Evolutionary conservation across 2,329 filamentous ascomycete genomes (phyloP).

Genomic region (Aspergillus phoenicis): DNA sequence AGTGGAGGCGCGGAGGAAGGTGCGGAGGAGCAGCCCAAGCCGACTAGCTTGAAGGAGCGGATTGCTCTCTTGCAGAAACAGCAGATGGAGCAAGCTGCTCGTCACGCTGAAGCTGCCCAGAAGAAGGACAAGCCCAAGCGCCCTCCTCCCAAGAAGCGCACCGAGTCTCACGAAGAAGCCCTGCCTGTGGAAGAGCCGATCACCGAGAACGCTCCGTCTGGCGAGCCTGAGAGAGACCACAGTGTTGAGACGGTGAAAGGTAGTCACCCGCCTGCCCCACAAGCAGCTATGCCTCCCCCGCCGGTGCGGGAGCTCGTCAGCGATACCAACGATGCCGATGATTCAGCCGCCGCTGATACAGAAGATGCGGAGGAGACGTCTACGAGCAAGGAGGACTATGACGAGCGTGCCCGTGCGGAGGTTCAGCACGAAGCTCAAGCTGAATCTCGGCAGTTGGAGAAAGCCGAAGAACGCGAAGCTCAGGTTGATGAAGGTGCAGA

Average conservation of each 20-base stretch:
- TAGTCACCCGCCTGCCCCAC: slow-evolving; percentile 39
- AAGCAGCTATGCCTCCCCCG: slow-evolving; percentile 37
- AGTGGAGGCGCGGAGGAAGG: slow-evolving; percentile 57
- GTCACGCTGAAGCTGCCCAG: slow-evolving; percentile 73
- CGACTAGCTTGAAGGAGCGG: slow-evolving; percentile 88
- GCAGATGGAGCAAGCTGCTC: slow-evolving; percentile 82
- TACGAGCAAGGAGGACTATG: slow-evolving; percentile 74
- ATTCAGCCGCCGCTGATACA: slow-evolving; percentile 64
- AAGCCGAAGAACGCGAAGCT: slow-evolving; percentile 11
- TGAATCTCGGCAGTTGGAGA: slow-evolving; percentile 11
- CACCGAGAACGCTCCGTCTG: slow-evolving; percentile 34
- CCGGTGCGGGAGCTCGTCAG: slow-evolving; percentile 58
- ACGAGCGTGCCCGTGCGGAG: slow-evolving; percentile 53
- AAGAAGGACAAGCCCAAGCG: slow-evolving; percentile 90
- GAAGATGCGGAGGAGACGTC: slow-evolving; percentile 64
- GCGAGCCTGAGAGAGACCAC: slow-evolving; percentile 38
- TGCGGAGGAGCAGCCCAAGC: slow-evolving; percentile 80
- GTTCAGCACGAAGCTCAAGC: slow-evolving; percentile 16
- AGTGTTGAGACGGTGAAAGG: slow-evolving; percentile 38
- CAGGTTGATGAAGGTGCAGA: slow-evolving; percentile 48
- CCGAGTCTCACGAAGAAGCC: slow-evolving; percentile 47
- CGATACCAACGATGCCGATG: slow-evolving; percentile 67
- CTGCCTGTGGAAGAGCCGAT: slow-evolving; percentile 29
- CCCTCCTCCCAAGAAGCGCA: slow-evolving; percentile 67
- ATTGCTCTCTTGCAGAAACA: slow-evolving; percentile 94